Conservation (phyloP, 371 early-diverging fungal species). For the Mortierella sp. region DNA sequence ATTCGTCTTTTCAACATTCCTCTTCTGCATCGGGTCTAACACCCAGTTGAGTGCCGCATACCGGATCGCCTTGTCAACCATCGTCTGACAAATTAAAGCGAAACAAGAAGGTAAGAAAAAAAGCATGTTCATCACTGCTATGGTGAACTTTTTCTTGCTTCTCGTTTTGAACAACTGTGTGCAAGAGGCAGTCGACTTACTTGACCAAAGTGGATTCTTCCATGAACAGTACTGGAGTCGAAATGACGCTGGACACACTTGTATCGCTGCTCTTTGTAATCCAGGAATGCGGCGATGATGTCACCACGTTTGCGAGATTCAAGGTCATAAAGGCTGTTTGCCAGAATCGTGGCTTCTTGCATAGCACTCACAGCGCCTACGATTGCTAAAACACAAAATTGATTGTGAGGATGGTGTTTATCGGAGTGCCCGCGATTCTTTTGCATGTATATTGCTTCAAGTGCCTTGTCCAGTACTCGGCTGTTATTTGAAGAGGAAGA, state of each 20-base stretch:
- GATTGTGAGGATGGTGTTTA: not conserved
- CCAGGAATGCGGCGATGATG: not conserved
- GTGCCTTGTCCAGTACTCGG: not conserved
- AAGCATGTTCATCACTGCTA: not conserved
- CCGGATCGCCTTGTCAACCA: not conserved
- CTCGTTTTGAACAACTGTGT: no score
- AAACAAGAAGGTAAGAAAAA: not conserved
- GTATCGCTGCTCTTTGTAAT: not conserved
- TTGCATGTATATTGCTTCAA: not conserved
- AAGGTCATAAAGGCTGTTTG: not conserved
- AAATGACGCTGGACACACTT: not conserved
- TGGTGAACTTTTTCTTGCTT: not conserved
- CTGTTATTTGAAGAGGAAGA: not conserved
- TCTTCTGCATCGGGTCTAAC: not conserved
- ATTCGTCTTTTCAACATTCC: not conserved
- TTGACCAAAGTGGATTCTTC: not conserved
- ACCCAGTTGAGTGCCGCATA: not conserved
- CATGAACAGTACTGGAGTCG: not conserved
- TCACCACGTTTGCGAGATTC: not conserved
- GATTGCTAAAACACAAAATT: not conserved
- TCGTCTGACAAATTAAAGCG: not conserved
- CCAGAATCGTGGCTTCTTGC: not conserved
- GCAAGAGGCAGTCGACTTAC: not conserved
- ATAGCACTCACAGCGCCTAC: slow-evolving; percentile 2
- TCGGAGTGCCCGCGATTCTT: no score